Conservation (phyloP, 2,329 filamentous ascomycete genomes). For the Claviceps maximensis region DNA sequence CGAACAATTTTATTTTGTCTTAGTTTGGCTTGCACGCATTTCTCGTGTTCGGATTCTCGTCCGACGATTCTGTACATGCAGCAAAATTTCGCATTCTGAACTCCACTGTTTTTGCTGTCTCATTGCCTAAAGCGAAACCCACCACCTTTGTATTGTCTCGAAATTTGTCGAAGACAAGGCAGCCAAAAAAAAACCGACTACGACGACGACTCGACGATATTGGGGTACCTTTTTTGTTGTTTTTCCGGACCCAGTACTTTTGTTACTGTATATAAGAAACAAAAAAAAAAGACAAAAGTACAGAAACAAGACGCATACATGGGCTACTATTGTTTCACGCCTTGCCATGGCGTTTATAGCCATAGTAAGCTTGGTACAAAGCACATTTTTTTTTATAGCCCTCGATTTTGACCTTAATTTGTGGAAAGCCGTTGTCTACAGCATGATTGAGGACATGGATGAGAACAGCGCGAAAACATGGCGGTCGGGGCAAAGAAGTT, state of each 20-base stretch:
- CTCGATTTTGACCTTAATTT: no score
- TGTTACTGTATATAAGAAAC: not conserved
- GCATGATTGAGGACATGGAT: no score
- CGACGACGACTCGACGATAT: not conserved
- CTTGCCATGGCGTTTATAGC: no score
- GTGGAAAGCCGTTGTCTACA: no score
- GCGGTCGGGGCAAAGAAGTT: no score
- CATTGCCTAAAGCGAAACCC: not conserved
- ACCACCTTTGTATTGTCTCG: not conserved
- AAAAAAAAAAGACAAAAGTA: not conserved
- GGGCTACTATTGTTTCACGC: no score
- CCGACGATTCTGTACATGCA: not conserved
- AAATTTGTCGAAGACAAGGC: not conserved
- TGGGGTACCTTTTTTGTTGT: not conserved
- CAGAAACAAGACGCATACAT: not conserved
- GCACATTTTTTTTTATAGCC: not conserved
- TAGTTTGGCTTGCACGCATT: not conserved
- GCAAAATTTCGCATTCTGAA: not conserved
- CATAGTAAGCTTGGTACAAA: not conserved
- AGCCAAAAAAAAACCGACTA: not conserved
- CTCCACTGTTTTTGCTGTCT: not conserved
- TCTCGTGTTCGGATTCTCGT: not conserved
- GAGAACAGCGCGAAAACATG: no score
- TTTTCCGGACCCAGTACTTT: not conserved
- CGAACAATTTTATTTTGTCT: not conserved